phyloP scores from a whole-genome alignment of 2,329 filamentous ascomycete genomes.

The Fusarium scirpi region DNA sequence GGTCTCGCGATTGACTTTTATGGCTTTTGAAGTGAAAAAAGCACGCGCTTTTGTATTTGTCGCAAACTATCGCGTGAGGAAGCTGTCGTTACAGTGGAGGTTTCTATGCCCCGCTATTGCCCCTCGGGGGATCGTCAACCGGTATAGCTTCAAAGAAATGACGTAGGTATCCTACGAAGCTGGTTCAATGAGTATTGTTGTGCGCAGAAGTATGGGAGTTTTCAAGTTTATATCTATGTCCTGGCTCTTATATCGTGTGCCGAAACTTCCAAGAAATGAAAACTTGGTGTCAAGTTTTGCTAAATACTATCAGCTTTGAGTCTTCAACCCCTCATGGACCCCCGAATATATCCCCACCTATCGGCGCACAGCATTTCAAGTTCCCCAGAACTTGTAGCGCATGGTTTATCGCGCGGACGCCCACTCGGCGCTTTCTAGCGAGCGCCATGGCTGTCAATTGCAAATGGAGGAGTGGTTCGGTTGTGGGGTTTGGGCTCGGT shows the following conservation, averaged over 20 bases:
- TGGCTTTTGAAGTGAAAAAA: background rate
- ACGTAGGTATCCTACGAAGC: conserved; percentile 20
- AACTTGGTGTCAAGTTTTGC: background rate
- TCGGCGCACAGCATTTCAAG: conserved; percentile 36
- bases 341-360: conserved; percentile 47
- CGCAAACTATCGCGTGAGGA: conserved; percentile 37
- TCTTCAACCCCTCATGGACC: conserved; percentile 25
- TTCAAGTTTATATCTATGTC: background rate
- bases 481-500: conserved; percentile 23
- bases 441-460: conserved; percentile 17
- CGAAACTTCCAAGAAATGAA: background rate
- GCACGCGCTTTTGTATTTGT: conserved; percentile 18
- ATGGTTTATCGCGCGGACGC: conserved; percentile 23
- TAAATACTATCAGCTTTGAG: background rate
- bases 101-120: conserved; percentile 43
- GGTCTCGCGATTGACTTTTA: background rate
- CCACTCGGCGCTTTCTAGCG: conserved; percentile 28
- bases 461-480: conserved; percentile 2
- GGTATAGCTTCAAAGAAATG: conserved; percentile 28
- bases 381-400: conserved; percentile 26
- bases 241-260: too few species aligned
- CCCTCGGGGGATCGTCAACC: conserved; percentile 34
- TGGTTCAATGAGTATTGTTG: background rate
- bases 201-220: background rate
- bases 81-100: conserved; percentile 38